Evolutionary conservation across 2,329 filamentous ascomycete genomes (phyloP).

Genomic region (Colletotrichum filicis): DNA sequence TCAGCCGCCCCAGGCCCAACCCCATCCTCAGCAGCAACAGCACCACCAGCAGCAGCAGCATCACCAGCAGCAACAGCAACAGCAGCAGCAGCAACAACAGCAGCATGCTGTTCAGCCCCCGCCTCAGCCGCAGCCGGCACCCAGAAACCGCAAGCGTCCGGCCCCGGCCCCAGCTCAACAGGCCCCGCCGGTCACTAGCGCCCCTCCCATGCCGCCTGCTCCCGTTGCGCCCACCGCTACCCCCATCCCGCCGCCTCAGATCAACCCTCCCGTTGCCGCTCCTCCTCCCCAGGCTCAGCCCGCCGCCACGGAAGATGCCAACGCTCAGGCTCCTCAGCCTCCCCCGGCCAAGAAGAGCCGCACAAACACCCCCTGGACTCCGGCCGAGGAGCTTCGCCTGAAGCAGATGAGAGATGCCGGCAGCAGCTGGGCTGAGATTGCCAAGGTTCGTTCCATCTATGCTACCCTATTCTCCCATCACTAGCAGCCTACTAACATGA

Average conservation of each 20-base stretch:
- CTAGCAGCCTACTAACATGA: conserved; percentile 1
- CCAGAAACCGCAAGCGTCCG: conserved; percentile 41
- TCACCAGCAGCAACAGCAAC: conserved; percentile 41
- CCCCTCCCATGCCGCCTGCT: conserved; percentile 39
- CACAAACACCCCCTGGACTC: conserved; percentile 99
- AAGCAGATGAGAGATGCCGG: conserved; percentile 95
- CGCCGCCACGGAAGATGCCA: conserved; percentile 44
- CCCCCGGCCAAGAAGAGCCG: conserved; percentile 88
- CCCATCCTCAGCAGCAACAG: conserved; percentile 41
- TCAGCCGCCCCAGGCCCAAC: conserved; percentile 45
- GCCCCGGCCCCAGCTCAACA: conserved; percentile 51
- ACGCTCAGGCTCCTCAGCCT: conserved; percentile 47
- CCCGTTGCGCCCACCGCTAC: conserved; percentile 48
- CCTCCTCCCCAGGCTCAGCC: conserved; percentile 45
- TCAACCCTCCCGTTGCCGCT: conserved; percentile 45
- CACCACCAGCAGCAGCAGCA: conserved; percentile 47
- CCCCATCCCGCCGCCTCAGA: conserved; percentile 45
- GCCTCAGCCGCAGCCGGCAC: conserved; percentile 50
- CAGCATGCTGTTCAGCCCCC: conserved; percentile 44
- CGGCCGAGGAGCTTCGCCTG: conserved; percentile 89
- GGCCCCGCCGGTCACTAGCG: conserved; percentile 43
- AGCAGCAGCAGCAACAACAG: conserved; percentile 46
- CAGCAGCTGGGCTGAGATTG: conserved; percentile 97
- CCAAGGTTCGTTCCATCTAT: conserved; percentile 74
- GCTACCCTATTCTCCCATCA: too few species aligned